Evolutionary conservation across 352 stramenopile genomes (phyloP).

Genomic region (Phytophthora hybrid): DNA sequence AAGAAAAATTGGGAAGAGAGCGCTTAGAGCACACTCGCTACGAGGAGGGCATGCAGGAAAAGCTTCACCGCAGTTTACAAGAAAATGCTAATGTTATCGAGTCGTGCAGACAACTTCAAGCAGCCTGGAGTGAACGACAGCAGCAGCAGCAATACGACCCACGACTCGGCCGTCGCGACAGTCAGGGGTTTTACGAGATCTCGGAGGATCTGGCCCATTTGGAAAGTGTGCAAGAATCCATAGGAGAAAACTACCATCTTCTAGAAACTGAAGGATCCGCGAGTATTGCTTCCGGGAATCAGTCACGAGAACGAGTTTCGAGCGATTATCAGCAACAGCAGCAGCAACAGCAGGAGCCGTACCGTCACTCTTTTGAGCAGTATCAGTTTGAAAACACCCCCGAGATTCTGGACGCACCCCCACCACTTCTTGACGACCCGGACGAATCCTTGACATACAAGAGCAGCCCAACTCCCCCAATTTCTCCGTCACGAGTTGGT

Average conservation of each 20-base stretch:
- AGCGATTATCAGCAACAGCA: constrained; percentile 36
- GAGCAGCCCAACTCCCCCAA: constrained; percentile 9
- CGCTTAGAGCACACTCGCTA: constrained; percentile 54
- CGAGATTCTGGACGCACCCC: constrained; percentile 21
- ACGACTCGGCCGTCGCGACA: constrained; percentile 20
- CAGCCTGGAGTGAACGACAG: constrained; percentile 24
- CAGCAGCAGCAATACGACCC: constrained; percentile 27
- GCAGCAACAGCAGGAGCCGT: constrained; percentile 20
- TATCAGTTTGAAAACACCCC: constrained; percentile 23
- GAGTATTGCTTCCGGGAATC: constrained; percentile 28
- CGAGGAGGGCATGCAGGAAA: constrained; percentile 56
- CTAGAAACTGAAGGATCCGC: constrained; percentile 27
- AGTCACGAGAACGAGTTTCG: constrained; percentile 20
- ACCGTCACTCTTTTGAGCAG: constrained; percentile 21
- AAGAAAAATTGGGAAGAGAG: constrained; percentile 67
- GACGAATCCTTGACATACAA: constrained; percentile 18
- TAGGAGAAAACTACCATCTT: constrained; percentile 16
- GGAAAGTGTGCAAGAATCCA: constrained; percentile 24
- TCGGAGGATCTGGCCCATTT: constrained; percentile 16
- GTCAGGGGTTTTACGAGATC: constrained; percentile 26
- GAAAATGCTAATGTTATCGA: constrained; percentile 60
- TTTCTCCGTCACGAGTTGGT: constrained; percentile 58
- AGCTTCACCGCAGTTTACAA: constrained; percentile 55
- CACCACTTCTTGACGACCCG: constrained; percentile 23
- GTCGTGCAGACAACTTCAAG: constrained; percentile 49